Evolutionary conservation across 441 rosid genomes (phyloP), one percentile per base, ranked within the genome.

Genomic region (Macaranga tanarius): DNA sequence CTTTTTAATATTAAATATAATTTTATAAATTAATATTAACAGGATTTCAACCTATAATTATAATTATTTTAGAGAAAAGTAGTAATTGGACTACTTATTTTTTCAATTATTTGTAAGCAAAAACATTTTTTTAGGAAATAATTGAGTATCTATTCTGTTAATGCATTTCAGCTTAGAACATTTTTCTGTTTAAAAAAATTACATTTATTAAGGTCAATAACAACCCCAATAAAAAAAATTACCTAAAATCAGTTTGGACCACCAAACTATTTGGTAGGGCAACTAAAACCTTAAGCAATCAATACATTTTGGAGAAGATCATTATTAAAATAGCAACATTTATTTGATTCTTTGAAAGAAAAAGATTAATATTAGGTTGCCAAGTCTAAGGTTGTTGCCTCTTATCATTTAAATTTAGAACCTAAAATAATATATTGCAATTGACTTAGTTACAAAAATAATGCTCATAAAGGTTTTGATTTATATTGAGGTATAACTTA

Each of bases 221-320:
- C 63, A 44, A n/a, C 47, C 23, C 47, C 54, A 58, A 44, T 9
- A 69, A 13, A 57, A 42, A 15, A 26, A 47, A 70, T 16, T 17
- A 23, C 62, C 10, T 23, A 42, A 61, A 28, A 26, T 47, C 3
- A 45, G 0, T 2, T 54, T 62, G 62, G 75, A 64, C 69, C 55
- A 63, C 66, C 67, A 10, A 60, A 59, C 67, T 9, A 60, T 67
- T 58, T 34, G 72, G 60, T 38, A 67, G 52, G 67, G 63, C 65
- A 73, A 57, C 58, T 38, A 48, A 60, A 23, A 20, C 44, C 20
- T 12, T 4, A 61, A 6, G 38, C 28, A 66, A 56, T 74, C 10
- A 73, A 65, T 22, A 57, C 63, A 23, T 5, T 34, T 38, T 38
- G 17, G 56, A 42, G 48, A 66, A 65, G 26, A 47, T 57, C 23